A percentile compares a stretch with the other conserved stretches of the same genome.
Evolutionary conservation across 2,329 filamentous ascomycete species (phyloP).

Genomic region (Aaosphaeria pasadenensis): DNA sequence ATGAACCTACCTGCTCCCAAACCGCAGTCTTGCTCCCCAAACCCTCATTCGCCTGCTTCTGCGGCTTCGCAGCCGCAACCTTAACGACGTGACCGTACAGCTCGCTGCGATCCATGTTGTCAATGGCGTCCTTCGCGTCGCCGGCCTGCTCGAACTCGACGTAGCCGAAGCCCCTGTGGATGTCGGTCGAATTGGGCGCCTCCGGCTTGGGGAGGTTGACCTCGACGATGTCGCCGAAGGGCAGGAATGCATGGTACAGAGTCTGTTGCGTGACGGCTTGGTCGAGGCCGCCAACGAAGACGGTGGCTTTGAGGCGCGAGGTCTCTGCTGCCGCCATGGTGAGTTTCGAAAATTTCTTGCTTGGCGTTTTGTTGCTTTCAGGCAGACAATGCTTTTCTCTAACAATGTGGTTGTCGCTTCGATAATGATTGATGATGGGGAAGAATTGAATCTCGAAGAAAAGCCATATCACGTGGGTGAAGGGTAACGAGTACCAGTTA

Average conservation of each 20-base stretch:
- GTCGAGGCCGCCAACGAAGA: constrained; percentile 89
- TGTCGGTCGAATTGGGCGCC: constrained; percentile 70
- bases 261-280: constrained; percentile 71
- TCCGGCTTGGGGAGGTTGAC: constrained; percentile 89
- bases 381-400: no score
- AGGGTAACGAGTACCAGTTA: no score
- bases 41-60: constrained; percentile 83
- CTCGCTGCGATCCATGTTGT: constrained; percentile 98
- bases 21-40: constrained; percentile 90
- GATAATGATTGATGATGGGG: no score
- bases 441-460: neutral
- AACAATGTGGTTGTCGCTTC: no score
- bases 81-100: constrained; percentile 90
- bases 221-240: constrained; percentile 93
- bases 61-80: constrained; percentile 86
- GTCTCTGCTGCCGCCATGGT: constrained; percentile 68
- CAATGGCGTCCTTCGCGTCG: constrained; percentile 91
- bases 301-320: constrained; percentile 80
- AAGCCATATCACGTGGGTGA: constrained; percentile 10
- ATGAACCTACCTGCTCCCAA: constrained; percentile 84
- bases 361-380: constrained; percentile 11
- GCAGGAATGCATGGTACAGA: constrained; percentile 87
- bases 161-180: constrained; percentile 92
- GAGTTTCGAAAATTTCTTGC: neutral
- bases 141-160: constrained; percentile 85